These are phyloP conservation scores for Dictyostelium capitatum DNA, from an alignment of 78 protist species.

Conservation along the genomic window DNA sequence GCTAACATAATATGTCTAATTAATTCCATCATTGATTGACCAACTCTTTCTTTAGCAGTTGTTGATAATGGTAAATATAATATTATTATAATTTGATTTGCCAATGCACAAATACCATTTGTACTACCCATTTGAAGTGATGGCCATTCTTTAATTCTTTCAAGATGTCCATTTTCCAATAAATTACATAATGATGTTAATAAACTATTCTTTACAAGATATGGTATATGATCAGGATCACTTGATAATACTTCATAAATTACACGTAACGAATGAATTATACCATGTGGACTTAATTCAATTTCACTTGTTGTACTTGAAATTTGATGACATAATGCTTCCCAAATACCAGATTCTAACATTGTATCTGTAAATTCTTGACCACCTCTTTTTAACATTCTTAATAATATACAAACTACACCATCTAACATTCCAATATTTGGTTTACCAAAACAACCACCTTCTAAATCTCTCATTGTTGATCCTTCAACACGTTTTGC, in stretches of 20 bases:
- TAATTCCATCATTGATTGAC: conserved; percentile 1
- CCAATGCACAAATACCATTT: conserved; percentile 27
- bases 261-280: conserved; percentile 15
- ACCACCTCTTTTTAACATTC: conserved; percentile 42
- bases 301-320: conserved; percentile 8
- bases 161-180: conserved; percentile 45
- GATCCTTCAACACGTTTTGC: not conserved
- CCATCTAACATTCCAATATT: conserved; percentile 64
- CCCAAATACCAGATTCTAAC: conserved; percentile 76
- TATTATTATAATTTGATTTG: conserved; percentile 26
- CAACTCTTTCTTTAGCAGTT: not conserved
- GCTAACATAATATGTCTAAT: conserved; percentile 56
- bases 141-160: conserved; percentile 62
- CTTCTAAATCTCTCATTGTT: conserved; percentile 57
- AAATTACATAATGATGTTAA: conserved; percentile 16
- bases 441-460: conserved; percentile 74
- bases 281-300: conserved; percentile 64
- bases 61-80: conserved; percentile 45
- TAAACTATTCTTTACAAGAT: conserved; percentile 50
- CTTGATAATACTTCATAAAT: conserved; percentile 56
- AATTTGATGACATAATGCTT: conserved; percentile 69
- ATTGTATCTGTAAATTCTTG: conserved; percentile 40
- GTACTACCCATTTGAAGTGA: conserved; percentile 46
- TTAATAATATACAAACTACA: conserved; percentile 23
- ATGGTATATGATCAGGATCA: conserved; percentile 3